phyloP scores from a whole-genome alignment of 345 rosid species.

The Melaleuca quinquenervia region DNA sequence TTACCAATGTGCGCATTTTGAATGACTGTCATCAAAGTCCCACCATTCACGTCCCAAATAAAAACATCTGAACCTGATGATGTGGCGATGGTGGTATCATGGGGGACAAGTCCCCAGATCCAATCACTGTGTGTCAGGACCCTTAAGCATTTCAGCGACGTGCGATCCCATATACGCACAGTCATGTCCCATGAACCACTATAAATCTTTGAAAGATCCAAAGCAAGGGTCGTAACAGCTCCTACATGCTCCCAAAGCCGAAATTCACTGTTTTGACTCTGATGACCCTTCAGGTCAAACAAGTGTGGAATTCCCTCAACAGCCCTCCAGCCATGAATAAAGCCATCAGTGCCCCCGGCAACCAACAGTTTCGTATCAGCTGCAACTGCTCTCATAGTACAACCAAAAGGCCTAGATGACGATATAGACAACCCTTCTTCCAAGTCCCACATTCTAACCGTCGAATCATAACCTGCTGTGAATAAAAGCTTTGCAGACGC shows the following conservation, averaged over 20 bases:
- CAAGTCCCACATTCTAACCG: conserved; percentile 86
- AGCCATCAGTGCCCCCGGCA: conserved; percentile 89
- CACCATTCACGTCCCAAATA: conserved; percentile 53
- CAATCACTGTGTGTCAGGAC: conserved; percentile 81
- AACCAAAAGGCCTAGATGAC: conserved; percentile 65
- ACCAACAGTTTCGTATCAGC: conserved; percentile 75
- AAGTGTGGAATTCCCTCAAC: conserved; percentile 46
- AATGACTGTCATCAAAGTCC: conserved; percentile 41
- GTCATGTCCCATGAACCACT: conserved; percentile 99
- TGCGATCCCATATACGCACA: conserved; percentile 79
- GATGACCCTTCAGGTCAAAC: conserved; percentile 57
- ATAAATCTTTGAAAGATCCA: conserved; percentile 54
- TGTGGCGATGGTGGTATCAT: conserved; percentile 46
- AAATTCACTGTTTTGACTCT: conserved; percentile 35
- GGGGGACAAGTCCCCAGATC: conserved; percentile 84
- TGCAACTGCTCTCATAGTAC: conserved; percentile 75
- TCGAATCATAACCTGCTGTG: conserved; percentile 74
- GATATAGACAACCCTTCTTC: conserved; percentile 70
- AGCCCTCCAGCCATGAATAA: conserved; percentile 81
- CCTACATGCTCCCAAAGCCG: conserved; percentile 89
- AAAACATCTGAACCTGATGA: conserved; percentile 79
- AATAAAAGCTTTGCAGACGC: conserved; percentile 79
- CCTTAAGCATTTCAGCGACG: conserved; percentile 50
- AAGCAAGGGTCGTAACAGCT: conserved; percentile 69
- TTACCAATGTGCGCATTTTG: conserved; percentile 56